These are phyloP conservation scores for Basipetospora chlamydospora DNA, from an alignment of 2,329 filamentous ascomycete species.

Conservation along the genomic window DNA sequence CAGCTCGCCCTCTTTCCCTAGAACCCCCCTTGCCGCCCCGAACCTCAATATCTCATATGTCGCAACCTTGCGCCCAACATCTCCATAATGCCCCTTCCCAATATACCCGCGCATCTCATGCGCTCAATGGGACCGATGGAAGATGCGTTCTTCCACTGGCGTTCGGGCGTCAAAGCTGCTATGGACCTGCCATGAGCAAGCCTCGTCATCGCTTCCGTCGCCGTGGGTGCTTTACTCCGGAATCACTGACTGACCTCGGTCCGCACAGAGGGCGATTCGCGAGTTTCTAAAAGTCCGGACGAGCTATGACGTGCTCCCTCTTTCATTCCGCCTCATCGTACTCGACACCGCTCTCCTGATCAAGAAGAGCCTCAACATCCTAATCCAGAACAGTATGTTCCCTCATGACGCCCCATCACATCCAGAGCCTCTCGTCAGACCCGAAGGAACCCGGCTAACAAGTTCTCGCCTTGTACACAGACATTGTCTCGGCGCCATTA, in stretches of 20 bases:
- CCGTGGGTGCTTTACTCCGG: too few species aligned
- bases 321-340: slow-evolving; percentile 90
- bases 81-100: too few species aligned
- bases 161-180: too few species aligned
- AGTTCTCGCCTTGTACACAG: slow-evolving; percentile 35
- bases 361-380: slow-evolving; percentile 90
- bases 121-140: too few species aligned
- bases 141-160: too few species aligned
- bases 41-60: too few species aligned
- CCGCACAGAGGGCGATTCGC: slow-evolving; percentile 64
- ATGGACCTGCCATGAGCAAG: too few species aligned
- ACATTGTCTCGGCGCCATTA: slow-evolving; percentile 90
- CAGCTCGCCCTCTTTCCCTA: slow-evolving; percentile 2
- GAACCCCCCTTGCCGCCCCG: too few species aligned
- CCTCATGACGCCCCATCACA: neutral
- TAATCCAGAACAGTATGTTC: slow-evolving; percentile 75
- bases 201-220: too few species aligned
- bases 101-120: too few species aligned
- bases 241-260: too few species aligned
- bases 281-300: slow-evolving; percentile 93
- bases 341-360: slow-evolving; percentile 91
- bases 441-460: slow-evolving; percentile 4
- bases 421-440: slow-evolving; percentile 3
- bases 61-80: too few species aligned
- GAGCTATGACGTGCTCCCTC: slow-evolving; percentile 91